Conservation (phyloP, 129 eudicot genomes). For the Calendula officinalis region DNA sequence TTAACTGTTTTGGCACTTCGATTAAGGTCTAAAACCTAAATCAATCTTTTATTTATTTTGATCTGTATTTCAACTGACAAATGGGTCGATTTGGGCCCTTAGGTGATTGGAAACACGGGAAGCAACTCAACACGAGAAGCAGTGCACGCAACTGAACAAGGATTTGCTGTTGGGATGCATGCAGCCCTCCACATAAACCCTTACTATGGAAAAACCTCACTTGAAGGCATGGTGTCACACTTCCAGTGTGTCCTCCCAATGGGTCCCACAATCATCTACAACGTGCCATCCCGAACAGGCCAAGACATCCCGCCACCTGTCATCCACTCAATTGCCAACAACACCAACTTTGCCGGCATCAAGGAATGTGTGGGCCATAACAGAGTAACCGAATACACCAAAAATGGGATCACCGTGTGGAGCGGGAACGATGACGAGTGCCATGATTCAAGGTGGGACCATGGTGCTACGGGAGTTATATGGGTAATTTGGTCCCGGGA, state of each 20-base stretch:
- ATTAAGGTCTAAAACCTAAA: slow-evolving; percentile 36
- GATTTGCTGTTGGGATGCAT: slow-evolving; percentile 71
- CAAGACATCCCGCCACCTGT: slow-evolving; percentile 66
- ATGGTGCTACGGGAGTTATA: slow-evolving; percentile 58
- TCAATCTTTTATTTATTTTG: too few relatives aligned
- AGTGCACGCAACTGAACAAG: slow-evolving; percentile 67
- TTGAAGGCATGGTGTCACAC: slow-evolving; percentile 56
- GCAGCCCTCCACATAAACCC: slow-evolving; percentile 78
- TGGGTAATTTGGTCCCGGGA: slow-evolving; percentile 61
- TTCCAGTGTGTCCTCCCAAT: slow-evolving; percentile 55
- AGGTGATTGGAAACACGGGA: slow-evolving; percentile 64
- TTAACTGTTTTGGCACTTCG: slow-evolving; percentile 60
- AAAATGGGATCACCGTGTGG: slow-evolving; percentile 48
- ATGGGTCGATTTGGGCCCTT: background rate
- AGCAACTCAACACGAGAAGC: slow-evolving; percentile 77
- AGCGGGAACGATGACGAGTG: slow-evolving; percentile 72
- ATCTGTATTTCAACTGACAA: background rate
- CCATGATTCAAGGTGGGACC: slow-evolving; percentile 61
- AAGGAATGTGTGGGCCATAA: slow-evolving; percentile 65
- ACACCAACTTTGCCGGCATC: slow-evolving; percentile 55
- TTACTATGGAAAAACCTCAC: slow-evolving; percentile 65
- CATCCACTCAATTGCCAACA: slow-evolving; percentile 36
- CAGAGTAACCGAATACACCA: slow-evolving; percentile 42
- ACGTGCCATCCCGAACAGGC: slow-evolving; percentile 63
- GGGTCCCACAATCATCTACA: slow-evolving; percentile 71